phyloP scores from a whole-genome alignment of 2,329 filamentous ascomycete species.

The Alternaria rosae region DNA sequence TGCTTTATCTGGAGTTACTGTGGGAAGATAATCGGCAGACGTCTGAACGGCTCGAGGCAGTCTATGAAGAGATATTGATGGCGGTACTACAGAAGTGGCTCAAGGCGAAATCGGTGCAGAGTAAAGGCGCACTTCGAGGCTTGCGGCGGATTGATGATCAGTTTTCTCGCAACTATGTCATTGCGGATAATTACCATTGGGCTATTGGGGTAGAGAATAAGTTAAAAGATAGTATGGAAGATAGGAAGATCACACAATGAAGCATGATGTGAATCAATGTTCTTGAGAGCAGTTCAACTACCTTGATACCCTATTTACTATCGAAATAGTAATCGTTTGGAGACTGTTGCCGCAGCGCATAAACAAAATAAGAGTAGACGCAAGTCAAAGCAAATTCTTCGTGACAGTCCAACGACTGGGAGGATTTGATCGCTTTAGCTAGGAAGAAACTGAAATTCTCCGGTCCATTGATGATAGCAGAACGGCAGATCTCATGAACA shows the following conservation, averaged over 20 bases:
- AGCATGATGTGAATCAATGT: background rate
- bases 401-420: too few species aligned
- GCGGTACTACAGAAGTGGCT: background rate
- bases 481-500: too few species aligned
- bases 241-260: background rate
- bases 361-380: background rate
- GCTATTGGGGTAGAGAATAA: background rate
- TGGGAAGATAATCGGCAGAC: background rate
- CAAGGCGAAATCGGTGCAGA: background rate
- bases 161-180: background rate
- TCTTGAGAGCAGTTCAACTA: background rate
- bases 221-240: background rate
- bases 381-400: too few species aligned
- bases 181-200: background rate
- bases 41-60: background rate
- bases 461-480: too few species aligned
- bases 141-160: background rate
- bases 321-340: background rate
- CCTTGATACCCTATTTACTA: rapidly evolving
- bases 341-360: background rate
- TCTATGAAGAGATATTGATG: background rate
- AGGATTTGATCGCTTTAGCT: too few species aligned
- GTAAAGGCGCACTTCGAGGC: background rate
- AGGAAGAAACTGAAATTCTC: too few species aligned
- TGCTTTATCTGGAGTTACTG: background rate